Percentiles rank a stretch among this genome's conserved stretches.
Conservation (phyloP, 805 yeast genomes). For the Starmerella sp. region DNA sequence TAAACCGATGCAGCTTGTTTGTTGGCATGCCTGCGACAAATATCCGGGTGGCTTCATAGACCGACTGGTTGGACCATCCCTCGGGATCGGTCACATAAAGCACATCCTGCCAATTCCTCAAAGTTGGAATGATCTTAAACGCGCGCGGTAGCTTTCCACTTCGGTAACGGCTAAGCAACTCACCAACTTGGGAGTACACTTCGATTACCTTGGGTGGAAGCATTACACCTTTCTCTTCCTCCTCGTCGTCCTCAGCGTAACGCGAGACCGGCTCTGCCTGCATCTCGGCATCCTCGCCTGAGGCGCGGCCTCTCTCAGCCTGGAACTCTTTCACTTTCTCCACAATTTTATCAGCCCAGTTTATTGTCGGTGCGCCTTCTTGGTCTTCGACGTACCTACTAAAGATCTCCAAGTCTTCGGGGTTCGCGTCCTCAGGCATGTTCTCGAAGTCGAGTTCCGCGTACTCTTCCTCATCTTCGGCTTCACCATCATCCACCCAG, state of each 20-base stretch:
- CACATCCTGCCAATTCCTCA: slow-evolving; percentile 92
- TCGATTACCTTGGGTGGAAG: slow-evolving; percentile 94
- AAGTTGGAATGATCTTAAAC: slow-evolving; percentile 85
- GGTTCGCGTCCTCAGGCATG: slow-evolving; percentile 51
- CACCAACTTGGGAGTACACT: slow-evolving; percentile 87
- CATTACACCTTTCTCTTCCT: slow-evolving; percentile 52
- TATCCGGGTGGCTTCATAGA: slow-evolving; percentile 86
- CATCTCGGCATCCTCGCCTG: slow-evolving; percentile 36
- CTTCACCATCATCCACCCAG: slow-evolving; percentile 36
- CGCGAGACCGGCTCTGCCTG: slow-evolving; percentile 1
- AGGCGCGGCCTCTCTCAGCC: slow-evolving; percentile 1
- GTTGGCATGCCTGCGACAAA: slow-evolving; percentile 86
- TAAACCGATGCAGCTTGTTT: slow-evolving; percentile 76
- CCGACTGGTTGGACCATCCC: slow-evolving; percentile 89
- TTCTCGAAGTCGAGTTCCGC: slow-evolving; percentile 38
- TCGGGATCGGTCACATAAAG: slow-evolving; percentile 86
- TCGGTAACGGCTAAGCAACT: slow-evolving; percentile 73
- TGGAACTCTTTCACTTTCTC: slow-evolving; percentile 45
- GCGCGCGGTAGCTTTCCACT: slow-evolving; percentile 96
- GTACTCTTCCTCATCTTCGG: slow-evolving; percentile 35
- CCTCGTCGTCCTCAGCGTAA: slow-evolving; percentile 22
- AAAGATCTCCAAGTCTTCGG: slow-evolving; percentile 73
- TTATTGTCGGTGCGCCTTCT: slow-evolving; percentile 20
- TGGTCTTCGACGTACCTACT: slow-evolving; percentile 45
- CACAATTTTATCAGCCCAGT: slow-evolving; percentile 83